A percentile compares a stretch with the other conserved stretches of the same genome.
Conservation (phyloP, 129 eudicot species). For the Ambrosia trifida region DNA sequence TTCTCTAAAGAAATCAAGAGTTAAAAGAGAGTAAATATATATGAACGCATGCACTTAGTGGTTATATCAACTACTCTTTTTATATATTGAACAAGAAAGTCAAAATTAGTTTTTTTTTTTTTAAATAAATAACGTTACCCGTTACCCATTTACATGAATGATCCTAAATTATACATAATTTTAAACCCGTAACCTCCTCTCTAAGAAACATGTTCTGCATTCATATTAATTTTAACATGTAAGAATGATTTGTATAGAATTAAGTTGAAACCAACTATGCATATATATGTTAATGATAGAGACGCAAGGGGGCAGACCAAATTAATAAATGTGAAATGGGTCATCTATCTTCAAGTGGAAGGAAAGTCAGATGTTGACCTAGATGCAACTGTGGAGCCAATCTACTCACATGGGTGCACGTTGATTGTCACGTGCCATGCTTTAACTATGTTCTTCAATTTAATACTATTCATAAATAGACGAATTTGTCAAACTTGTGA, state of each 20-base stretch:
- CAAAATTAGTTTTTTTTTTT: not conserved
- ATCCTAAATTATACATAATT: too few relatives aligned
- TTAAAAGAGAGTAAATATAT: not conserved
- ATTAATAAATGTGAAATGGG: conserved; percentile 32
- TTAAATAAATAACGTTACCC: too few relatives aligned
- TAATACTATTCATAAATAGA: too few relatives aligned
- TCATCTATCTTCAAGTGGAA: not conserved
- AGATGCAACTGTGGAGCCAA: conserved; percentile 20
- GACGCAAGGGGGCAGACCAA: conserved; percentile 11
- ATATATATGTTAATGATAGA: not conserved
- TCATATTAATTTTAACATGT: too few relatives aligned
- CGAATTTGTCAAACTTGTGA: not conserved
- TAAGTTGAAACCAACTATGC: not conserved
- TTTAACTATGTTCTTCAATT: conserved; percentile 10
- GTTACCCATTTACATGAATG: too few relatives aligned
- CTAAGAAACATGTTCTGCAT: too few relatives aligned
- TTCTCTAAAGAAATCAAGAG: not conserved
- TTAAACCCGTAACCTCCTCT: too few relatives aligned
- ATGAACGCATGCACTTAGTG: not conserved
- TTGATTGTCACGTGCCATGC: conserved; percentile 35
- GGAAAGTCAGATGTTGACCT: conserved; percentile 22
- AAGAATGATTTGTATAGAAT: not conserved
- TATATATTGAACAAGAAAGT: not conserved
- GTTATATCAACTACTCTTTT: not conserved
- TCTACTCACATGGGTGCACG: conserved; percentile 35